phyloP scores from a whole-genome alignment of 805 yeast species.

The Candida caryicola region DNA sequence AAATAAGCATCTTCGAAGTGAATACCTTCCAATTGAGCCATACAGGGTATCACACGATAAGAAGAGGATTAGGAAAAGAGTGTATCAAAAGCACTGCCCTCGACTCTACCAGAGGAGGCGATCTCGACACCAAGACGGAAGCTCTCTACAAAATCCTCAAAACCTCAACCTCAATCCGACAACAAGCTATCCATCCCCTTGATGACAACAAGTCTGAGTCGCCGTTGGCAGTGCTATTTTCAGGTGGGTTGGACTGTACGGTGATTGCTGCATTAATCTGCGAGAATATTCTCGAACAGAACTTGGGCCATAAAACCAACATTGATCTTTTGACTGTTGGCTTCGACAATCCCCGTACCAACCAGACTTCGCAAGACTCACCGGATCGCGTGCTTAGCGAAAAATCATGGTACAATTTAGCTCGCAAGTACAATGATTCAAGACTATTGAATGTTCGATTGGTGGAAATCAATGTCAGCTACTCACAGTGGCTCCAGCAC shows the following conservation, averaged over 20 bases:
- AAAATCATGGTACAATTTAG: slow-evolving; percentile 56
- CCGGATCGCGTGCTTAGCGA: slow-evolving; percentile 82
- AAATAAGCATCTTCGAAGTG: slow-evolving; percentile 44
- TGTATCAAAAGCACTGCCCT: background rate
- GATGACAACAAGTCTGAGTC: slow-evolving; percentile 13
- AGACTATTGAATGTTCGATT: slow-evolving; percentile 42
- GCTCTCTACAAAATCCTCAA: slow-evolving; percentile 24
- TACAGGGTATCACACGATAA: slow-evolving; percentile 1
- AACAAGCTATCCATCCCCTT: slow-evolving; percentile 57
- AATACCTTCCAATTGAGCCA: slow-evolving; percentile 1
- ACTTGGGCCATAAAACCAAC: slow-evolving; percentile 14
- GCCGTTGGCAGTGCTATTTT: slow-evolving; percentile 64
- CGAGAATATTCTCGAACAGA: slow-evolving; percentile 19
- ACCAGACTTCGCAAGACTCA: slow-evolving; percentile 55
- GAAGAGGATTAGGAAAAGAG: background rate
- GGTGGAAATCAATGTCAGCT: slow-evolving; percentile 71
- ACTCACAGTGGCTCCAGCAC: slow-evolving; percentile 56
- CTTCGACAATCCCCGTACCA: slow-evolving; percentile 83
- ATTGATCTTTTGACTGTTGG: slow-evolving; percentile 89
- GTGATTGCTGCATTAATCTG: slow-evolving; percentile 57
- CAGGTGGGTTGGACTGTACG: slow-evolving; percentile 96
- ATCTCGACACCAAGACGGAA: background rate
- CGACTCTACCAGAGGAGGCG: background rate
- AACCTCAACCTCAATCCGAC: slow-evolving; percentile 46
- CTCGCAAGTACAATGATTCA: slow-evolving; percentile 35